Evolutionary conservation across 495 filamentous ascomycete species (phyloP).

Genomic region (Penicillium pulvis): DNA sequence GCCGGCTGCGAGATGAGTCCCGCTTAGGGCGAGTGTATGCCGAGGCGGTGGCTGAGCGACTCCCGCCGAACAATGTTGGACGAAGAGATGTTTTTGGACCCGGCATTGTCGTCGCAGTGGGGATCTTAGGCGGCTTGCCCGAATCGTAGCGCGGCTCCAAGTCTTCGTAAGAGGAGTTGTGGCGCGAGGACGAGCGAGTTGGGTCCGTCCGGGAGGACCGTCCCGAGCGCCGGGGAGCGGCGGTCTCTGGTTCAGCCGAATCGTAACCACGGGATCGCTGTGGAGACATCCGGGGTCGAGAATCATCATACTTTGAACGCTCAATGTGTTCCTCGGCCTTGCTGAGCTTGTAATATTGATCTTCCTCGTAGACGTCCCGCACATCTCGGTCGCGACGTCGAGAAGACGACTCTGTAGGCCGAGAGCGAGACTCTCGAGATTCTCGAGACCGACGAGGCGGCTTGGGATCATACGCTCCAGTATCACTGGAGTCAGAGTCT

Average conservation of each 20-base stretch:
- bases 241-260: constrained; percentile 37
- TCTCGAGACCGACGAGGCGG: constrained; percentile 22
- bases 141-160: constrained; percentile 22
- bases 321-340: constrained; percentile 32
- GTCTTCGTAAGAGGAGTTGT: constrained; percentile 41
- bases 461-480: constrained; percentile 22
- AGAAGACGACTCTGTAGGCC: constrained; percentile 20
- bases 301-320: not conserved
- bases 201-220: constrained; percentile 34
- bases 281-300: constrained; percentile 35
- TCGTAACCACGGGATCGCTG: constrained; percentile 35
- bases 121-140: constrained; percentile 34
- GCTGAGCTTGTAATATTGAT: constrained; percentile 24
- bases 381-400: constrained; percentile 19
- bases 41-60: constrained; percentile 36
- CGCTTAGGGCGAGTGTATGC: constrained; percentile 32
- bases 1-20: constrained; percentile 26
- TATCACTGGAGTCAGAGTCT: constrained; percentile 33
- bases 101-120: constrained; percentile 33
- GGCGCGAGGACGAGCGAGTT: constrained; percentile 33
- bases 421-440: constrained; percentile 19
- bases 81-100: constrained; percentile 26
- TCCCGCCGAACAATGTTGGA: constrained; percentile 27
- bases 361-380: constrained; percentile 23
- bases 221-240: constrained; percentile 28